Evolutionary conservation across 306 rosid species (phyloP), one percentile per base, ranked within the genome.

Genomic region (Lotus japonicus): DNA sequence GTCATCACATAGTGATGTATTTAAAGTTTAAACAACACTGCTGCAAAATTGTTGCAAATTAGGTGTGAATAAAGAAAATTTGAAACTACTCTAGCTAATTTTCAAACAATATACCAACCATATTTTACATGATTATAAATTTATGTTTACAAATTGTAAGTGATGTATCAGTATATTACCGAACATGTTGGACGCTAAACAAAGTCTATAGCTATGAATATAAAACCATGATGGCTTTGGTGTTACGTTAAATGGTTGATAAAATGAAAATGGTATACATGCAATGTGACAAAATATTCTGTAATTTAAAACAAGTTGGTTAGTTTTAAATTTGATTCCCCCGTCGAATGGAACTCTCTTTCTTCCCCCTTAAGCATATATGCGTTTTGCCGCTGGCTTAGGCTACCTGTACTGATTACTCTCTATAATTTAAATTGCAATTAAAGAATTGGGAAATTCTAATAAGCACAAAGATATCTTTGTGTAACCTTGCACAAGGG

Each of bases 401-500:
- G 58, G 49, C 70, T 52, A 67, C 17, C 19, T 66, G 26, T 48
- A 50, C 49, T 57, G 9, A 9, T 57, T 49, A 75, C 51, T 71
- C 76, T 21, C 2, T 46, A 18, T 66, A 35, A 19, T 11, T 66
- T 14, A 9, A 48, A 21, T 1, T 21, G 3, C 26, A 21, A 21
- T 21, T 21, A 21, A 21, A 21, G 26, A 21, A 21, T 21, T 21
- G 26, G 26, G 26, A n/a, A n/a, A n/a, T n/a, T n/a, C n/a, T 1
- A 12, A 44, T n/a, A n/a, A n/a, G n/a, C n/a, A n/a, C n/a, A 13
- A 49, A 49, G 1, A 15, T 6, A 44, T 9, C 50, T 11, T 44
- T 44, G 91, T 68, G 71, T 66, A 77, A 35, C 62, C 74, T 63
- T 72, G n/a, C n/a, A n/a, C 46, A 61, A 64, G 66, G 82, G 71